Conservation (phyloP, 2,329 filamentous ascomycete genomes). For the Hypoxylon rubiginosum region DNA sequence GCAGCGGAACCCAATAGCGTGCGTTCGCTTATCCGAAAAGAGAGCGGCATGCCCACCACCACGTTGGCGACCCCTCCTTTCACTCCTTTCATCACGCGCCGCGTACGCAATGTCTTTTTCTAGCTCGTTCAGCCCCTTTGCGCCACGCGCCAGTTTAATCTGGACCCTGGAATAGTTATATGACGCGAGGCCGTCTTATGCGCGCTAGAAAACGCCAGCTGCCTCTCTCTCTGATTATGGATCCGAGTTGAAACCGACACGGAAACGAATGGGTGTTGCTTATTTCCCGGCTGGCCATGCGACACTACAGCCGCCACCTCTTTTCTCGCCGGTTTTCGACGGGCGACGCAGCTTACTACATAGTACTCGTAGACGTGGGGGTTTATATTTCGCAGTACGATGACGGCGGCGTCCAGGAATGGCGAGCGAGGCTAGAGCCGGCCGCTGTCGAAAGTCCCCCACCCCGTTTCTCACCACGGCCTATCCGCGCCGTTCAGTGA, state of each 20-base stretch:
- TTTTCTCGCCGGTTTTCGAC: constrained; percentile 26
- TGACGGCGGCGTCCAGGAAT: constrained; percentile 3
- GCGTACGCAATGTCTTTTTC: constrained; percentile 12
- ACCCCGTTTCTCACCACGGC: constrained; percentile 1
- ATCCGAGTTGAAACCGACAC: constrained; percentile 2
- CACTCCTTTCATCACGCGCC: constrained; percentile 29
- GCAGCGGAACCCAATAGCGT: constrained; percentile 46
- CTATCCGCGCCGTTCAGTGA: constrained; percentile 11
- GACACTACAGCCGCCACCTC: constrained; percentile 23
- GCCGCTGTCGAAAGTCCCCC: constrained; percentile 18
- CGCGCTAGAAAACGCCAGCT: constrained; percentile 15
- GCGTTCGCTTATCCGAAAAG: constrained; percentile 42
- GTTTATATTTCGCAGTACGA: constrained; percentile 13
- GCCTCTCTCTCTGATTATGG: constrained; percentile 4
- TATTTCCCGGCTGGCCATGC: constrained; percentile 10
- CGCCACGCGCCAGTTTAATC: constrained; percentile 17
- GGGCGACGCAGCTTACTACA: constrained; percentile 25
- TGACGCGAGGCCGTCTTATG: constrained; percentile 27
- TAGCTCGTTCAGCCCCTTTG: constrained; percentile 31
- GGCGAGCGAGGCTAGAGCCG: constrained; percentile 20
- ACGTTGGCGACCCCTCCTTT: constrained; percentile 36
- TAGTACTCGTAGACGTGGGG: constrained; percentile 24
- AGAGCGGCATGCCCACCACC: constrained; percentile 28
- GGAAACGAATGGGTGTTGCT: constrained; percentile 14
- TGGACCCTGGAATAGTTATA: constrained; percentile 28